phyloP scores from a whole-genome alignment of 2,329 filamentous ascomycete species.

The Exophiala sp. region DNA sequence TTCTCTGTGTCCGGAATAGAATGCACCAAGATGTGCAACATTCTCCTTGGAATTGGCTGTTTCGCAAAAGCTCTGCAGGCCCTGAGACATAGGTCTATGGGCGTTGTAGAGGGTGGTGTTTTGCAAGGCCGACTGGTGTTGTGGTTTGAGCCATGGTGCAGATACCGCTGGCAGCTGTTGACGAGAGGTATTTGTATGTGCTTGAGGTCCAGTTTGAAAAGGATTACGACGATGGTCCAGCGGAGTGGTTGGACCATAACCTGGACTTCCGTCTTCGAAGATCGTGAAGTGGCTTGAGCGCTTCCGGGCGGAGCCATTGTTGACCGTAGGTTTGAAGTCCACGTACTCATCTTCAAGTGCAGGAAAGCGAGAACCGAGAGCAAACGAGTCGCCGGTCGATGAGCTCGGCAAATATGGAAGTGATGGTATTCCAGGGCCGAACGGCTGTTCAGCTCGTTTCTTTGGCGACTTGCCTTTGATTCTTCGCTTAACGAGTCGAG shows the following conservation, averaged over 20 bases:
- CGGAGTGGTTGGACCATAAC: conserved; percentile 4
- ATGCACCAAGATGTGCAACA: conserved; percentile 2
- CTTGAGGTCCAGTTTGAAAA: conserved; percentile 10
- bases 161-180: conserved; percentile 12
- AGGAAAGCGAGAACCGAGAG: conserved; percentile 25
- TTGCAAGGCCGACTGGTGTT: conserved; percentile 19
- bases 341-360: conserved; percentile 31
- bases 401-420: conserved; percentile 28
- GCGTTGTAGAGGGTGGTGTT: conserved; percentile 12
- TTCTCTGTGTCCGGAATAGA: conserved; percentile 1
- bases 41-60: conserved; percentile 21
- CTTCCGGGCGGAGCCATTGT: conserved; percentile 30
- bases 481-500: conserved; percentile 31
- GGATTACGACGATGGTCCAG: conserved; percentile 10
- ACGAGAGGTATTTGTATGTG: conserved; percentile 6
- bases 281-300: conserved; percentile 34
- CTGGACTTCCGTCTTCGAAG: conserved; percentile 35
- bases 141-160: conserved; percentile 24
- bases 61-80: conserved; percentile 15
- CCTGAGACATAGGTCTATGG: conserved; percentile 13
- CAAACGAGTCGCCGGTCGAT: conserved; percentile 20
- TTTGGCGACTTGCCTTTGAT: conserved; percentile 22
- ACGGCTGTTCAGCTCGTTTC: conserved; percentile 14
- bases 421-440: conserved; percentile 18
- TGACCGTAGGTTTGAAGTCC: conserved; percentile 35